Evolutionary conservation across 495 filamentous ascomycete genomes (phyloP).

Genomic region (Talaromyces nanjingensis): DNA sequence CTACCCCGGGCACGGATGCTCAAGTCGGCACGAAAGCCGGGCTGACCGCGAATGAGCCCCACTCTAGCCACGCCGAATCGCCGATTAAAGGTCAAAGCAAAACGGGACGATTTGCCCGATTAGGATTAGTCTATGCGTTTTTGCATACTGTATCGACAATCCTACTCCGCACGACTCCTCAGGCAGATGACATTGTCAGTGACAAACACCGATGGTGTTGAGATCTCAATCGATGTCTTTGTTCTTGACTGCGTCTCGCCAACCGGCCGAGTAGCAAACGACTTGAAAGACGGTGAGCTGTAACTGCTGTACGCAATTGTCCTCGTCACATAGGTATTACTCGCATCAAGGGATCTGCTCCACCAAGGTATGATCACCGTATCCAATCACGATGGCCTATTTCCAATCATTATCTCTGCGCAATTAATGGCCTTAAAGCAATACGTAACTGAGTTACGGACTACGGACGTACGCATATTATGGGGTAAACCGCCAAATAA

Average conservation of each 20-base stretch:
- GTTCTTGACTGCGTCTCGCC: not conserved
- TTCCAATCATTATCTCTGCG: not conserved
- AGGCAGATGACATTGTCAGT: not conserved
- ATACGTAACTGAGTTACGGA: not conserved
- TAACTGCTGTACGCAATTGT: not conserved
- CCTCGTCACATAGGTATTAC: not conserved
- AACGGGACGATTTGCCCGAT: not conserved
- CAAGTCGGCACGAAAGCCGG: conserved; percentile 1
- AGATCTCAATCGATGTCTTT: not conserved
- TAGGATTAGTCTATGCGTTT: not conserved
- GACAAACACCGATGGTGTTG: no score
- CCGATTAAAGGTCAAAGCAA: not conserved
- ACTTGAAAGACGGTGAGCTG: not conserved
- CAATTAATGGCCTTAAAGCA: not conserved
- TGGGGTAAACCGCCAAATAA: not conserved
- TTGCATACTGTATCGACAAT: not conserved
- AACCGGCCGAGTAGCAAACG: not conserved
- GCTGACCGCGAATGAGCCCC: not conserved
- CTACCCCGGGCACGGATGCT: not conserved
- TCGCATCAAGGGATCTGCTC: no score
- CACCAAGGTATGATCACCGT: not conserved
- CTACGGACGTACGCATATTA: not conserved
- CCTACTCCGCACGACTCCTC: not conserved
- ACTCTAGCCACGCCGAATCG: not conserved
- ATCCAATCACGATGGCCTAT: not conserved